A percentile compares a stretch with the other conserved stretches of the same genome.
These are phyloP conservation scores for Pythium pectinolyticum DNA, from an alignment of 352 stramenopile genomes.

Conservation along the genomic window DNA sequence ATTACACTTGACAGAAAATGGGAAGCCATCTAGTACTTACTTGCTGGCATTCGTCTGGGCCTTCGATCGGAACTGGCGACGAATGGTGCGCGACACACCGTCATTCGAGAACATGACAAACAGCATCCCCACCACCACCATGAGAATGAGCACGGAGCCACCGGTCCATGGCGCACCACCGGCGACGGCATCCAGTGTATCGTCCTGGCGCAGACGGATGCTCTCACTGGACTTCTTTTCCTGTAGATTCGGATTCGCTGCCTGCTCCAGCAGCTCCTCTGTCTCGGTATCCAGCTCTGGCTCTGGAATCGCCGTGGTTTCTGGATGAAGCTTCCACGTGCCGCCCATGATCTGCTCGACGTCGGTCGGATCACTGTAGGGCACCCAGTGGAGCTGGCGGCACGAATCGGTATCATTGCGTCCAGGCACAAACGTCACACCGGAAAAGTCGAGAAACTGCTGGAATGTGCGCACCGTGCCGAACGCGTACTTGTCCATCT, in stretches of 20 bases:
- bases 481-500: slow-evolving; percentile 41
- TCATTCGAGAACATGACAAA: slow-evolving; percentile 77
- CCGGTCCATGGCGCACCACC: slow-evolving; percentile 25
- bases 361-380: slow-evolving; percentile 31
- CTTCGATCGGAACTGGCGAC: slow-evolving; percentile 47
- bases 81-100: slow-evolving; percentile 51
- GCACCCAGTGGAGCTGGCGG: slow-evolving; percentile 47
- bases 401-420: slow-evolving; percentile 34
- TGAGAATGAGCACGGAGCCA: slow-evolving; percentile 50
- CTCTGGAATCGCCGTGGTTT: slow-evolving; percentile 10
- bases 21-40: no score
- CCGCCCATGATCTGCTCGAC: slow-evolving; percentile 35
- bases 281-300: slow-evolving; percentile 4
- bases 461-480: slow-evolving; percentile 35
- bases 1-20: slow-evolving; percentile 33
- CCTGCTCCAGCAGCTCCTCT: slow-evolving; percentile 23
- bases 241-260: slow-evolving; percentile 25
- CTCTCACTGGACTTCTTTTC: slow-evolving; percentile 24
- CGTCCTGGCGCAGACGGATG: slow-evolving; percentile 45
- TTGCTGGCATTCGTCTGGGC: slow-evolving; percentile 30
- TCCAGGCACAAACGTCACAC: slow-evolving; percentile 32
- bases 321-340: slow-evolving; percentile 24
- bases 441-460: slow-evolving; percentile 41
- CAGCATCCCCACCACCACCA: slow-evolving; percentile 52
- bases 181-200: slow-evolving; percentile 33